Evolutionary conservation across 768 basidiomycete genomes (phyloP).

Genomic region (Mycena vulgaris): DNA sequence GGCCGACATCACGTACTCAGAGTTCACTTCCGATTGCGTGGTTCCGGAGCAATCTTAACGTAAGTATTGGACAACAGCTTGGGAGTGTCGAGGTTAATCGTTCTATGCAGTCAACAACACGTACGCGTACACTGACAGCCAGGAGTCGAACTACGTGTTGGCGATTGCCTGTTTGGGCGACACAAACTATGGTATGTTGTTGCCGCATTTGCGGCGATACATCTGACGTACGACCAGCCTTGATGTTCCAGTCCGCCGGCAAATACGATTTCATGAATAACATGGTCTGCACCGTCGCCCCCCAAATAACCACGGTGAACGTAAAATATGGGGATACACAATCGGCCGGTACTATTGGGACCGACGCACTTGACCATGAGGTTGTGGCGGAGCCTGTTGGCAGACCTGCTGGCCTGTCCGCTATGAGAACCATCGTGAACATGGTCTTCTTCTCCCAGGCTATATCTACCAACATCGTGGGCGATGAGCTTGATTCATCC

Average conservation of each 20-base stretch:
- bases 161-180: not conserved
- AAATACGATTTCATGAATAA: not conserved
- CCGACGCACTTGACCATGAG: not conserved
- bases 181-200: not conserved
- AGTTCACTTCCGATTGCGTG: not conserved
- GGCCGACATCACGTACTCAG: not conserved
- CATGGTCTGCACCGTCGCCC: slow-evolving; percentile 9
- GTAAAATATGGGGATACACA: not conserved
- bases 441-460: not conserved
- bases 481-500: not conserved
- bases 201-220: not conserved
- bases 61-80: not conserved
- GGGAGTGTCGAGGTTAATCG: not conserved
- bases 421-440: not conserved
- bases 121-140: not conserved
- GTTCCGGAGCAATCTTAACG: not conserved
- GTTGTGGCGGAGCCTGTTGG: not conserved
- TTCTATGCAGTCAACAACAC: not conserved
- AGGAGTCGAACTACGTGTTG: not conserved
- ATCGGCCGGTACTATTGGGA: not conserved
- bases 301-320: not conserved
- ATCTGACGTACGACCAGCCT: not conserved
- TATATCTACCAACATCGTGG: not conserved
- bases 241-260: slow-evolving; percentile 3
- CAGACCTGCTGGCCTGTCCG: not conserved